Evolutionary conservation across 2,329 filamentous ascomycete genomes (phyloP).

Genomic region (Ascochyta viciae-villosae): DNA sequence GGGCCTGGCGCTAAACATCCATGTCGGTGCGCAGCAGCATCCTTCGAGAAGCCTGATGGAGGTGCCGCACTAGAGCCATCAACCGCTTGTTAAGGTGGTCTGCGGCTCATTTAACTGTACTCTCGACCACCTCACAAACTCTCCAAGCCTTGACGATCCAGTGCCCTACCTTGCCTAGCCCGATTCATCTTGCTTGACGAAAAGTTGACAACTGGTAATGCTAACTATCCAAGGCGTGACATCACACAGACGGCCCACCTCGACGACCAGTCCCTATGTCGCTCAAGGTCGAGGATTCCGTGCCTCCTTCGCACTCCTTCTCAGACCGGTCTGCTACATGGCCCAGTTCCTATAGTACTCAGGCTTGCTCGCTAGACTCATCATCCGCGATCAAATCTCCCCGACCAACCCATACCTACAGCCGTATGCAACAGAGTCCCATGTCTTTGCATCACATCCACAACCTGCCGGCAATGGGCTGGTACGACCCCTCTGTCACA

Average conservation of each 20-base stretch:
- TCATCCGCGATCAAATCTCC: constrained; percentile 44
- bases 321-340: constrained; percentile 36
- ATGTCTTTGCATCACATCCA: constrained; percentile 36
- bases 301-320: constrained; percentile 46
- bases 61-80: constrained; percentile 42
- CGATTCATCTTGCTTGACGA: constrained; percentile 6
- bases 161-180: constrained; percentile 2
- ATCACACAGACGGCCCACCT: constrained; percentile 18
- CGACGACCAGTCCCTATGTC: constrained; percentile 37
- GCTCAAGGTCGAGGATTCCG: constrained; percentile 43
- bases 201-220: constrained; percentile 12
- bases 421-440: constrained; percentile 36
- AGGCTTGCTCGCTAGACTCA: constrained; percentile 35
- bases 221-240: constrained; percentile 25
- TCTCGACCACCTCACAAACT: constrained; percentile 22
- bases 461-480: constrained; percentile 34
- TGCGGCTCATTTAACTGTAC: constrained; percentile 19
- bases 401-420: constrained; percentile 39
- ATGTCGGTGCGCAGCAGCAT: constrained; percentile 32
- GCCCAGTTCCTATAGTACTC: constrained; percentile 35
- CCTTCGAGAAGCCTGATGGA: constrained; percentile 37
- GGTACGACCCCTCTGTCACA: constrained; percentile 41
- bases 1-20: constrained; percentile 35
- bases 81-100: constrained; percentile 32
- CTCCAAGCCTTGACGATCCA: constrained; percentile 17